phyloP scores from a whole-genome alignment of 495 filamentous ascomycete genomes.

The Penicillium cinerascens region DNA sequence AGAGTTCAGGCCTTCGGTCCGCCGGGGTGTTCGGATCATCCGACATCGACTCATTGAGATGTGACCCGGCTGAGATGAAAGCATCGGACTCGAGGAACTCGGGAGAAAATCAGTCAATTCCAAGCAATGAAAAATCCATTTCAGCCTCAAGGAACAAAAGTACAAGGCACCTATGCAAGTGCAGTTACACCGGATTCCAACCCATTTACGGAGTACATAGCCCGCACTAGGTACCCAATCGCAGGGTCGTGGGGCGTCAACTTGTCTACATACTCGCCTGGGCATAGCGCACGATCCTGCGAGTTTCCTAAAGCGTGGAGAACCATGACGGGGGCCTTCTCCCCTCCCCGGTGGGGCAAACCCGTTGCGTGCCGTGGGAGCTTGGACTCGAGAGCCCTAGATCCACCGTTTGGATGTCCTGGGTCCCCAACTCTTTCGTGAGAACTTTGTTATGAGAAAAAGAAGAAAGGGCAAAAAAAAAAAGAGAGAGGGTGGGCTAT shows the following conservation, averaged over 20 bases:
- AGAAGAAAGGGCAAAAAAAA: background rate
- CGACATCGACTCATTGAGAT: background rate
- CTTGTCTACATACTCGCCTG: background rate
- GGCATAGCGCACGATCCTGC: conserved; percentile 14
- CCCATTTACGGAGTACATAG: too few species aligned
- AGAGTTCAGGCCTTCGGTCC: background rate
- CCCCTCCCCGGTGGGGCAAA: conserved; percentile 16
- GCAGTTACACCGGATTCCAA: background rate
- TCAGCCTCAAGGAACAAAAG: conserved; percentile 8
- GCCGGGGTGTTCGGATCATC: background rate
- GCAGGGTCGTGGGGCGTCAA: background rate
- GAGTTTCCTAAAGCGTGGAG: conserved; percentile 11
- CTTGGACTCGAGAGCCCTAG: conserved; percentile 13
- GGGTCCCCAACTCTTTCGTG: background rate
- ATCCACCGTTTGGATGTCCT: conserved; percentile 11
- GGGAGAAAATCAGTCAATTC: too few species aligned
- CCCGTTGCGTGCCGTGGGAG: conserved; percentile 23
- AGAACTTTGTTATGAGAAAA: background rate
- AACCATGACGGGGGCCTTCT: background rate
- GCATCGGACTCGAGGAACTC: too few species aligned
- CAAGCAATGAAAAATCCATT: background rate
- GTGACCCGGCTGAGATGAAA: background rate
- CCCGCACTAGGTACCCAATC: conserved; percentile 11
- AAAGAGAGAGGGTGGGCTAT: background rate
- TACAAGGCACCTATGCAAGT: background rate